These are phyloP conservation scores for Botrytis deweyae DNA, from an alignment of 2,329 filamentous ascomycete species.

Conservation along the genomic window DNA sequence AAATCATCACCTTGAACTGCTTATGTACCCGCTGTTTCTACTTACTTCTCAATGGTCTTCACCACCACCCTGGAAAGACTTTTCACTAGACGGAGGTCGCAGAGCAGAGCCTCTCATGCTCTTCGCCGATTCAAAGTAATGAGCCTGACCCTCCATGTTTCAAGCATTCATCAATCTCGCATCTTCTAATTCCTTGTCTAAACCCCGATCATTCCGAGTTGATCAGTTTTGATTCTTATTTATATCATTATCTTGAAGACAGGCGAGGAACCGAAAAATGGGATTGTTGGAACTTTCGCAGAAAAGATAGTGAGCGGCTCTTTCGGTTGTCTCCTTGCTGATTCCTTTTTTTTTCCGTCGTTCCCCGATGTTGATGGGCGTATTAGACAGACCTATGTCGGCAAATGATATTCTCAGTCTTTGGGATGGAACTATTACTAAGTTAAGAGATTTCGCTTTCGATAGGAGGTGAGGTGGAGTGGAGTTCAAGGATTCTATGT, in stretches of 20 bases:
- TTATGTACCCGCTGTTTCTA: no score
- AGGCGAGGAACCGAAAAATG: not conserved
- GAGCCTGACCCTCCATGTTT: not conserved
- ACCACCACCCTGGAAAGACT: not conserved
- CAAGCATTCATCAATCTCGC: not conserved
- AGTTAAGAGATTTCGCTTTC: conserved; percentile 30
- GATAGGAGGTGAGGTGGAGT: conserved; percentile 24
- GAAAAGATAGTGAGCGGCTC: conserved; percentile 21
- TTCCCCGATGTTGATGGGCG: conserved; percentile 17
- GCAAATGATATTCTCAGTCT: no score
- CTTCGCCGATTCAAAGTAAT: not conserved
- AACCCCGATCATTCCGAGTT: not conserved
- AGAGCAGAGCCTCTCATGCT: no score
- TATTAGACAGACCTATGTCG: no score
- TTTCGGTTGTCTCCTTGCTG: conserved; percentile 33
- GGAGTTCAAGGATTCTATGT: conserved; percentile 31
- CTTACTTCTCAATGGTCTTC: no score
- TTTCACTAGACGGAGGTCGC: no score
- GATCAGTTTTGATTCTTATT: conserved; percentile 9
- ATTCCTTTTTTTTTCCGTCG: conserved; percentile 20
- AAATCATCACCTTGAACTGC: no score
- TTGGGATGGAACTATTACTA: no score
- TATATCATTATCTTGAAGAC: not conserved
- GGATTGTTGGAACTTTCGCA: not conserved
- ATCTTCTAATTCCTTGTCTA: not conserved